Percentiles rank a stretch among this genome's conserved stretches.
These are phyloP conservation scores for Golubevia pallescens DNA, from an alignment of 1,284 basidiomycete genomes.

Conservation along the genomic window DNA sequence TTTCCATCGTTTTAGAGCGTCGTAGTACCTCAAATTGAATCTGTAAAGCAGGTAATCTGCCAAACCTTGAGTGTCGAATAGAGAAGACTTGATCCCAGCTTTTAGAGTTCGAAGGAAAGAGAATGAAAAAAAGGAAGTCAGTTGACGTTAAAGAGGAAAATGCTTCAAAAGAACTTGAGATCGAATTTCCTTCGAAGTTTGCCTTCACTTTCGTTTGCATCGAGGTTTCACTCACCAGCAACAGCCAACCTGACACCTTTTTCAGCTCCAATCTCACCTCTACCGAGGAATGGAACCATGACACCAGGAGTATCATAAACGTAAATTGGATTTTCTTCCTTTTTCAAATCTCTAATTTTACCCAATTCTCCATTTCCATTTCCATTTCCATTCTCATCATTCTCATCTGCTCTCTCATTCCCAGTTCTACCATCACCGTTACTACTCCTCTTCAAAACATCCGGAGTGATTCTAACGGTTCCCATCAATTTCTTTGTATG, in stretches of 20 bases:
- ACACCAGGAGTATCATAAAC: slow-evolving; percentile 95
- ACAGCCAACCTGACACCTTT: slow-evolving; percentile 89
- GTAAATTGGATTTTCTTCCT: slow-evolving; percentile 75
- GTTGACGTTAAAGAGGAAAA: too few species aligned
- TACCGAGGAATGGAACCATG: slow-evolving; percentile 94
- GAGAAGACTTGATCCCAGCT: slow-evolving; percentile 92
- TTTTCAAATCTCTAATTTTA: slow-evolving; percentile 1
- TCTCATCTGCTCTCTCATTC: background rate
- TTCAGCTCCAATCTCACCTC: slow-evolving; percentile 81
- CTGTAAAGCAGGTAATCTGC: slow-evolving; percentile 87
- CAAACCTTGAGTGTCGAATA: slow-evolving; percentile 84
- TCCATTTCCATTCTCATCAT: slow-evolving; percentile 2
- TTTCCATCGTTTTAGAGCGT: too few species aligned
- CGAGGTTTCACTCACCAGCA: slow-evolving; percentile 79
- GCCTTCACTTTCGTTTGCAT: too few species aligned
- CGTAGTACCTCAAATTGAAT: slow-evolving; percentile 80
- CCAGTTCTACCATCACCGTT: background rate
- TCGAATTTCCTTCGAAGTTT: too few species aligned
- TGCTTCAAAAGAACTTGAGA: too few species aligned
- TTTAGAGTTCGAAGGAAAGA: too few species aligned
- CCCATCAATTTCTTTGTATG: slow-evolving; percentile 59
- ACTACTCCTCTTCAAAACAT: slow-evolving; percentile 11
- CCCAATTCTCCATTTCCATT: background rate
- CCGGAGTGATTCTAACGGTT: slow-evolving; percentile 54
- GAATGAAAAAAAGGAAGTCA: background rate